A percentile compares a stretch with the other conserved stretches of the same genome.
Conservation (phyloP, 495 filamentous ascomycete species). For the Xylaria sp. region DNA sequence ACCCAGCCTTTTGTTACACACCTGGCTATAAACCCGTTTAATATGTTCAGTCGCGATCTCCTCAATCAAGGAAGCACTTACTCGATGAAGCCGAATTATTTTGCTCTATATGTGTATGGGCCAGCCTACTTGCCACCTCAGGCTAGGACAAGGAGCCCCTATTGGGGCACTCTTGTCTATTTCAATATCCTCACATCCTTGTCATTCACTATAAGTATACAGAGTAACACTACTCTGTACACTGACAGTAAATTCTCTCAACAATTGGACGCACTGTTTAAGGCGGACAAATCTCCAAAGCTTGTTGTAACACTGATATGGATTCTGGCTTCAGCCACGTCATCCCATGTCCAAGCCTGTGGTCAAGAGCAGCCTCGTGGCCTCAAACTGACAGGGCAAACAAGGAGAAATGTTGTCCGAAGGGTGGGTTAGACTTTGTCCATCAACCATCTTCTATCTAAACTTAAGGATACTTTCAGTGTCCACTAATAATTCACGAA, state of each 20-base stretch:
- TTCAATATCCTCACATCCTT: background rate
- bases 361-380: conserved; percentile 10
- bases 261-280: conserved; percentile 31
- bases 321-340: conserved; percentile 35
- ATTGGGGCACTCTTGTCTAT: background rate
- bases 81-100: background rate
- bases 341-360: conserved; percentile 37
- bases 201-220: background rate
- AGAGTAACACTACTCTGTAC: conserved; percentile 18
- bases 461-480: background rate
- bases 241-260: conserved; percentile 24
- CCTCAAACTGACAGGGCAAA: background rate
- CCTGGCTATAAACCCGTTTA: background rate
- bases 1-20: background rate
- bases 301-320: conserved; percentile 17
- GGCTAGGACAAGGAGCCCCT: background rate
- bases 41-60: background rate
- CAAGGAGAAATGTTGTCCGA: background rate
- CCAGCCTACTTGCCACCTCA: background rate
- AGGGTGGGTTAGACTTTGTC: background rate
- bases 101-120: background rate
- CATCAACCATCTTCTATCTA: background rate
- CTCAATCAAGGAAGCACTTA: no score
- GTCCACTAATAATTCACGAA: background rate
- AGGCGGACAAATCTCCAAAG: conserved; percentile 21